phyloP scores from a whole-genome alignment of 2,329 filamentous ascomycete genomes.

The Ilyonectria robusta region DNA sequence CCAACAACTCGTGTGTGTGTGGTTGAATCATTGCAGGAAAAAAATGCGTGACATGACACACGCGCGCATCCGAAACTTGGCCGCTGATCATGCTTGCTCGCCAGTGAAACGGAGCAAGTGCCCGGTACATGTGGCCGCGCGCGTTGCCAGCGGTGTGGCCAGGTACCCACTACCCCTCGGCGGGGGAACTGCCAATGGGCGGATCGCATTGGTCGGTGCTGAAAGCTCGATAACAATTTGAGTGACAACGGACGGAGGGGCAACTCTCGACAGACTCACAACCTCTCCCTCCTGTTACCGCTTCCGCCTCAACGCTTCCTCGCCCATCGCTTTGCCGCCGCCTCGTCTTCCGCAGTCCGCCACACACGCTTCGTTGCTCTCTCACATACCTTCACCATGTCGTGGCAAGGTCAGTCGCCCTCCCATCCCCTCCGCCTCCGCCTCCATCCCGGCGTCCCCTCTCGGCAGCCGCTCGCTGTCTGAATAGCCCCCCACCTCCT shows the following conservation, averaged over 20 bases:
- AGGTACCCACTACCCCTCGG: constrained; percentile 30
- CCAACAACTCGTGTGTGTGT: neutral
- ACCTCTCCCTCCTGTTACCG: constrained; percentile 31
- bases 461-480: constrained; percentile 39
- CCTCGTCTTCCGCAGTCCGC: constrained; percentile 16
- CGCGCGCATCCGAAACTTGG: constrained; percentile 9
- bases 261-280: constrained; percentile 39
- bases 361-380: constrained; percentile 25
- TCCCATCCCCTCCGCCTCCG: constrained; percentile 34
- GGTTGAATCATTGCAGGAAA: constrained; percentile 4
- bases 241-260: constrained; percentile 26
- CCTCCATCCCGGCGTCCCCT: constrained; percentile 32
- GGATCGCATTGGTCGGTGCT: constrained; percentile 12
- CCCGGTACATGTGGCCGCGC: constrained; percentile 5
- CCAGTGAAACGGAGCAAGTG: constrained; percentile 11
- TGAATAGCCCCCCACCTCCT: constrained; percentile 46
- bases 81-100: constrained; percentile 11
- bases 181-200: constrained; percentile 20
- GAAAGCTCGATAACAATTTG: constrained; percentile 31
- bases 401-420: constrained; percentile 77
- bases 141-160: constrained; percentile 2
- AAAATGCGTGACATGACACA: constrained; percentile 26
- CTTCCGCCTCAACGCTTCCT: constrained; percentile 27
- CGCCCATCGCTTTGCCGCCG: constrained; percentile 1
- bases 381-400: constrained; percentile 66